Percentiles rank a stretch among this genome's conserved stretches.
Conservation (phyloP, 352 stramenopile species). For the Globisporangium middletonii region DNA sequence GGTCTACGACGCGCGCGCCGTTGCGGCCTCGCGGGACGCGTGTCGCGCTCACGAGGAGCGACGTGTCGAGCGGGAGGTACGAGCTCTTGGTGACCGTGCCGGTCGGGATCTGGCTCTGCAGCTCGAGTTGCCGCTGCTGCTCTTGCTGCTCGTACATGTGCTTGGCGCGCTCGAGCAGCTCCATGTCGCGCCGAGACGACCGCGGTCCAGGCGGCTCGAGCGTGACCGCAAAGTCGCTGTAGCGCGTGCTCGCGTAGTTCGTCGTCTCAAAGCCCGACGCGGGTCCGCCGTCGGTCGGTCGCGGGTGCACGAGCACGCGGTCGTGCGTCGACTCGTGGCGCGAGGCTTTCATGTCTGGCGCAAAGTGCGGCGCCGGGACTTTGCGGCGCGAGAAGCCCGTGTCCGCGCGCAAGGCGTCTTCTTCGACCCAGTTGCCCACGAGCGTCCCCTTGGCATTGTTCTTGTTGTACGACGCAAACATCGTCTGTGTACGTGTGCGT, state of each 20-base stretch:
- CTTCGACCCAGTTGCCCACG: slow-evolving; percentile 83
- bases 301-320: slow-evolving; percentile 41
- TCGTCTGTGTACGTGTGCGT: slow-evolving; percentile 8
- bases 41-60: slow-evolving; percentile 20
- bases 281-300: neutral
- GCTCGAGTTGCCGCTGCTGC: slow-evolving; percentile 19
- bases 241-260: slow-evolving; percentile 41
- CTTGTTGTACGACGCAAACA: slow-evolving; percentile 76
- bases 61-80: slow-evolving; percentile 29
- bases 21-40: slow-evolving; percentile 54
- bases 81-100: slow-evolving; percentile 30
- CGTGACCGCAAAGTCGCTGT: slow-evolving; percentile 33
- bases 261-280: slow-evolving; percentile 47
- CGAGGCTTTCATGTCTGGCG: slow-evolving; percentile 38
- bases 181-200: slow-evolving; percentile 33
- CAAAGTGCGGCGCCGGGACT: slow-evolving; percentile 27
- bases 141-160: slow-evolving; percentile 30
- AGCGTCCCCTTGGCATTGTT: slow-evolving; percentile 71
- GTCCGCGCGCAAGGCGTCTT: slow-evolving; percentile 50
- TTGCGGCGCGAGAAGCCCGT: slow-evolving; percentile 61
- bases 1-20: slow-evolving; percentile 40
- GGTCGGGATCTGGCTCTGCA: slow-evolving; percentile 14
- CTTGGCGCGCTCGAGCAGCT: slow-evolving; percentile 36
- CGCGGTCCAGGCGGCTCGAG: slow-evolving; percentile 25
- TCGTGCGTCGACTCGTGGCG: slow-evolving; percentile 40